phyloP scores from a whole-genome alignment of 1,284 basidiomycete species.

The Earliella scabrosa region DNA sequence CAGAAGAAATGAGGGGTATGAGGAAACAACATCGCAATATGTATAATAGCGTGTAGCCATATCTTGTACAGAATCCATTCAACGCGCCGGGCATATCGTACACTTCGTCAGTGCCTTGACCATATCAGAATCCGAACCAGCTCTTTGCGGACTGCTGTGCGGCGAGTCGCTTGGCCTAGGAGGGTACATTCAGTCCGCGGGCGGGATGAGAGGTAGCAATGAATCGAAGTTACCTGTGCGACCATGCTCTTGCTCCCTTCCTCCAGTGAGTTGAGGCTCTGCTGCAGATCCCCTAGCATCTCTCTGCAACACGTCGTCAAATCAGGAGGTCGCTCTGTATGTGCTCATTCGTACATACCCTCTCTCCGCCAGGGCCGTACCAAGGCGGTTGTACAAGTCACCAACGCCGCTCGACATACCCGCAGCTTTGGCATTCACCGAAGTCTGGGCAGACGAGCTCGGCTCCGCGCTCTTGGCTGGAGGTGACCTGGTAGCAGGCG shows the following conservation, averaged over 20 bases:
- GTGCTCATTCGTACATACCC: slow-evolving; percentile 48
- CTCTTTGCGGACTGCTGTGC: slow-evolving; percentile 62
- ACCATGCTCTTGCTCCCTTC: slow-evolving; percentile 69
- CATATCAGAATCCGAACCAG: slow-evolving; percentile 66
- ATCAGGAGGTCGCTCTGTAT: not conserved
- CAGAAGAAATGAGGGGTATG: slow-evolving; percentile 12
- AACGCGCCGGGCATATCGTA: too few species aligned
- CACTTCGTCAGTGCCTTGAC: not conserved
- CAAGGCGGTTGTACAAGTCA: slow-evolving; percentile 49
- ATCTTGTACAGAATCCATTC: not conserved
- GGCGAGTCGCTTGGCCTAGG: slow-evolving; percentile 63
- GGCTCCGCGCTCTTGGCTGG: slow-evolving; percentile 3
- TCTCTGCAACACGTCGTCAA: slow-evolving; percentile 43
- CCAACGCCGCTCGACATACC: slow-evolving; percentile 43
- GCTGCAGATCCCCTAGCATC: slow-evolving; percentile 61
- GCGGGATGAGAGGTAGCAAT: too few species aligned
- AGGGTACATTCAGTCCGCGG: too few species aligned
- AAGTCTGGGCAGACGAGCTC: slow-evolving; percentile 13
- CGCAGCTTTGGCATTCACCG: slow-evolving; percentile 26
- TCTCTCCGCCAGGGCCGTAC: slow-evolving; percentile 62
- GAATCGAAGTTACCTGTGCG: slow-evolving; percentile 48
- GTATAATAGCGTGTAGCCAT: not conserved
- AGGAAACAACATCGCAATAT: not conserved
- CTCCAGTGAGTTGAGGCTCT: slow-evolving; percentile 63
- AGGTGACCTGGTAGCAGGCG: slow-evolving; percentile 11